phyloP scores from a whole-genome alignment of 208 protist genomes.

The Acanthamoeba healyi region DNA sequence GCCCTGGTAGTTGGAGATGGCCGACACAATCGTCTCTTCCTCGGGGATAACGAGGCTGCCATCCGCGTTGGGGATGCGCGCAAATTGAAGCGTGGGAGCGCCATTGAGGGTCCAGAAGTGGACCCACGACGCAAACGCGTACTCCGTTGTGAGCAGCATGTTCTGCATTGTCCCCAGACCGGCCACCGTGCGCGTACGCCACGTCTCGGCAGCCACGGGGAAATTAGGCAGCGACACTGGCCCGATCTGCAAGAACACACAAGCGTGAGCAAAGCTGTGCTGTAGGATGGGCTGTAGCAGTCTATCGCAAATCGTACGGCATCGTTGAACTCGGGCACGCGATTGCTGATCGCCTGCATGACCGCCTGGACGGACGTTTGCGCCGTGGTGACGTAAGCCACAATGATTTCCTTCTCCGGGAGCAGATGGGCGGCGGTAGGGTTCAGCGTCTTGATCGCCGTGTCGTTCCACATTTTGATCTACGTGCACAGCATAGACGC shows the following conservation, averaged over 20 bases:
- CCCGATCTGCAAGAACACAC: not conserved
- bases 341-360: not conserved
- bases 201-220: not conserved
- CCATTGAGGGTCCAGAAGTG: not conserved
- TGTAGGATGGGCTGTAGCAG: not conserved
- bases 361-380: not conserved
- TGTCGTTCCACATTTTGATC: constrained; percentile 10
- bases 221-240: not conserved
- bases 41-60: not conserved
- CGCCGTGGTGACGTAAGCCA: not conserved
- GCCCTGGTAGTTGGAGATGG: not conserved
- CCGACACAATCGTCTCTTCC: not conserved
- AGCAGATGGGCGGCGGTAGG: not conserved
- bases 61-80: not conserved
- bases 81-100: not conserved
- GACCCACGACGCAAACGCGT: not conserved
- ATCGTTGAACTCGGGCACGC: not conserved
- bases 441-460: not conserved
- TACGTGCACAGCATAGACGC: not conserved
- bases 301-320: not conserved
- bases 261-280: not conserved
- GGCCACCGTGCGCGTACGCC: not conserved
- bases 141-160: not conserved
- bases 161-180: not conserved
- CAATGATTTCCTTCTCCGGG: not conserved